phyloP scores from a whole-genome alignment of 345 rosid genomes.

The Cardamine occulta region DNA sequence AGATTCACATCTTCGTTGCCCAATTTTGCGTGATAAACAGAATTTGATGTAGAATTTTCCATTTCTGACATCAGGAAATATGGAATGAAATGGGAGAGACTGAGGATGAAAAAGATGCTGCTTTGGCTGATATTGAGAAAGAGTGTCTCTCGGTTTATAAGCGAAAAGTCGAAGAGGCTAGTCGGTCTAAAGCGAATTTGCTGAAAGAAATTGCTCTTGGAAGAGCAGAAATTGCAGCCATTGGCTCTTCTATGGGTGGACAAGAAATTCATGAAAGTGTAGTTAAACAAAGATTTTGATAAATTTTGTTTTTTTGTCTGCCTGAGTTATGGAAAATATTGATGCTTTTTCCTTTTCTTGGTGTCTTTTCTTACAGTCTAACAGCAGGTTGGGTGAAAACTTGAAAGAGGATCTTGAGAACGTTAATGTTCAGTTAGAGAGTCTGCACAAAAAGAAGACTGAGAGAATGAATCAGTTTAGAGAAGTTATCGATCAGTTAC shows the following conservation, averaged over 20 bases:
- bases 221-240: conserved; percentile 56
- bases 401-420: conserved; percentile 55
- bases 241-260: conserved; percentile 58
- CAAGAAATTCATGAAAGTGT: conserved; percentile 47
- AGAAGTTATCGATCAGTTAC: conserved; percentile 53
- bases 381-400: conserved; percentile 46
- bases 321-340: not conserved
- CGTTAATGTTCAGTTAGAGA: conserved; percentile 51
- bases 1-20: not conserved
- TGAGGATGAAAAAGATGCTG: conserved; percentile 53
- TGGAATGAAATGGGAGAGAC: conserved; percentile 71
- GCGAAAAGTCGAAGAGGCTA: conserved; percentile 59
- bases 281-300: not conserved
- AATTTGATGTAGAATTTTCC: not conserved
- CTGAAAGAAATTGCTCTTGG: conserved; percentile 50
- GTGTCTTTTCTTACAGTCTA: conserved; percentile 40
- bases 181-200: conserved; percentile 48
- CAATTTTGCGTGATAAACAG: not conserved
- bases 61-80: conserved; percentile 48
- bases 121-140: conserved; percentile 58
- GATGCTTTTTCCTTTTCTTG: not conserved
- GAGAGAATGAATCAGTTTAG: conserved; percentile 55
- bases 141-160: conserved; percentile 58
- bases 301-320: not conserved
- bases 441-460: conserved; percentile 48